Base-by-base conservation (phyloP, 352 stramenopile genomes). In the Phytophthora europaea region DNA sequence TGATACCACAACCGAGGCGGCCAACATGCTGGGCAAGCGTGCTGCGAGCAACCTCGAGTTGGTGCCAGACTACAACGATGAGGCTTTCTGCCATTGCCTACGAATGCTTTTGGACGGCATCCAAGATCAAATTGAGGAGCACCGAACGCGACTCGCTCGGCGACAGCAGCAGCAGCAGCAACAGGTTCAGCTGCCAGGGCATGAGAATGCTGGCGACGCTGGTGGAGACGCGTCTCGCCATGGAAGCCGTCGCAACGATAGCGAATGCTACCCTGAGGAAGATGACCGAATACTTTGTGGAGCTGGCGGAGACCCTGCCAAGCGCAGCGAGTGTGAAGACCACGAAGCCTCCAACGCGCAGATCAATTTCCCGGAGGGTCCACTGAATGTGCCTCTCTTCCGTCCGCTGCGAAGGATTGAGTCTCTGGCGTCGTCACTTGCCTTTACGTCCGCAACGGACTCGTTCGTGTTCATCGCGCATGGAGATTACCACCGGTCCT, bases 51-150 rank as follows among this genome's bases (percentile, higher is more conserved):
- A 72, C n/a, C 60, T 78, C 10, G 72, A 79, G 51, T 54, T 82
- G 33, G 67, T 78, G 4, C 67, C 72, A 2, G 76, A 89, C 38
- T 89, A 89, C 67, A 81, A 93, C 10, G 79, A 92, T 12, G 86
- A 91, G 6, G 78, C 77, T 20, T 96, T 93, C 61, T 77, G 70
- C 6, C 82, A 90, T 43, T 90, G 81, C 34, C 77, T 96, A 58
- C 82, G 79, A 23, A 73, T 94, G 58, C 74, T 96, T 33, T 53
- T 96, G 12, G 89, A 96, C 51, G 89, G 89, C 12, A 92, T 96
- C 50, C 87, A 92, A 43, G 89, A 94, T 62, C 87, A 94, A 60
- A 94, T 96, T 34, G 87, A 96, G 67, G 85, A 94, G 67, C 86
- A 93, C 33, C 85, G 89, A 20, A 65, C 91, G 18, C 73, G 80